phyloP scores from a whole-genome alignment of 139 green algal genomes.

The Chlamydomonas eustigma region DNA sequence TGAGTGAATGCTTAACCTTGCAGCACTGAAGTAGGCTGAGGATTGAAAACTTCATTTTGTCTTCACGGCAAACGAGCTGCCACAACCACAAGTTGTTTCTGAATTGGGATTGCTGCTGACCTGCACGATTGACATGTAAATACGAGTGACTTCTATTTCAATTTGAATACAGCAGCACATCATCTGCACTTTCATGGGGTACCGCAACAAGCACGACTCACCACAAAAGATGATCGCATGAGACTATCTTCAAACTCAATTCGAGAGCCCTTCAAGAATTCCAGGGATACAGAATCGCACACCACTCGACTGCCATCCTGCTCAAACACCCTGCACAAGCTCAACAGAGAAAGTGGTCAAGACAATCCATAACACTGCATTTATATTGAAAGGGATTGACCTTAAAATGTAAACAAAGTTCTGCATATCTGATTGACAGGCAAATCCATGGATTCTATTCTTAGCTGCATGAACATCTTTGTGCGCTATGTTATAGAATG shows the following conservation, averaged over 20 bases:
- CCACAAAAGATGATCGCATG: constrained; percentile 82
- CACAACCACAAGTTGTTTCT: constrained; percentile 9
- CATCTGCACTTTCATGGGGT: not conserved
- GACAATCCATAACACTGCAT: too few relatives aligned
- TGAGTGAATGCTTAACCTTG: too few relatives aligned
- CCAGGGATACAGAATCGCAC: constrained; percentile 78
- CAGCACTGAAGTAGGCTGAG: too few relatives aligned
- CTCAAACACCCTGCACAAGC: constrained; percentile 60
- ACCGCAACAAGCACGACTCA: constrained; percentile 25
- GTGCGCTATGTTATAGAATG: too few relatives aligned
- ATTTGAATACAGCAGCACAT: not conserved
- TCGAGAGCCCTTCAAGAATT: constrained; percentile 77
- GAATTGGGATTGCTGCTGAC: constrained; percentile 8
- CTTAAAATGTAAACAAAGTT: too few relatives aligned
- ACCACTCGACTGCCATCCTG: constrained; percentile 69
- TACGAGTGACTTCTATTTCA: not conserved
- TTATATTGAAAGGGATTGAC: too few relatives aligned
- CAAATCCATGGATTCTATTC: too few relatives aligned
- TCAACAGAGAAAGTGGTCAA: not conserved
- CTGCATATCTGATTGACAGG: too few relatives aligned
- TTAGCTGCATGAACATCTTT: too few relatives aligned
- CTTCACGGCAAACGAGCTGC: constrained; percentile 2
- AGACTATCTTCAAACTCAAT: constrained; percentile 86
- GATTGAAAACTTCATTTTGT: constrained; percentile 10
- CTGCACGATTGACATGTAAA: not conserved